Conservation (phyloP, 305 asterid species). For the Salvia sclarea region DNA sequence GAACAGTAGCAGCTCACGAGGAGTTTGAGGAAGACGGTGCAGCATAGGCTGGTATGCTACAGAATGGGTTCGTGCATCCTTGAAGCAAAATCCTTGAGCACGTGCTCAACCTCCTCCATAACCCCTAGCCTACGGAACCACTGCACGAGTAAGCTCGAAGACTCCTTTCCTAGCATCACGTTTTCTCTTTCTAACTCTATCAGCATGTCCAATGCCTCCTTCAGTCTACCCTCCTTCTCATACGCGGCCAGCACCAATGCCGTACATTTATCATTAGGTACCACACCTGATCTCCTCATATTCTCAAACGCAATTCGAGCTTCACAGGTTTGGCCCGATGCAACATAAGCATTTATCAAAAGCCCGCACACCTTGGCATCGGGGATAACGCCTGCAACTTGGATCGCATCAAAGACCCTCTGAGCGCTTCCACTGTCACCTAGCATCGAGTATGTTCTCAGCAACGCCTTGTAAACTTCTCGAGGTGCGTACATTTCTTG, state of each 20-base stretch:
- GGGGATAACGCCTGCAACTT: slow-evolving; percentile 74
- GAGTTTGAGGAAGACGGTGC: neutral
- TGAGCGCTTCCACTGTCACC: slow-evolving; percentile 79
- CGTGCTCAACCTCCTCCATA: slow-evolving; percentile 71
- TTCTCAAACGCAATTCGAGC: slow-evolving; percentile 74
- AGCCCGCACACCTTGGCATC: slow-evolving; percentile 75
- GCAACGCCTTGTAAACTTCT: slow-evolving; percentile 84
- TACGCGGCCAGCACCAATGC: slow-evolving; percentile 56
- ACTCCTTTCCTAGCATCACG: slow-evolving; percentile 53
- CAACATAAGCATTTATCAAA: slow-evolving; percentile 70
- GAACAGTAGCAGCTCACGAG: neutral
- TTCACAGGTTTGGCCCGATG: slow-evolving; percentile 56
- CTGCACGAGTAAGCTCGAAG: slow-evolving; percentile 56
- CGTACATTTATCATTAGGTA: slow-evolving; percentile 80
- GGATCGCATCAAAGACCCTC: slow-evolving; percentile 71
- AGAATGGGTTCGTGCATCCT: slow-evolving; percentile 20
- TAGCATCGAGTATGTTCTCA: slow-evolving; percentile 74
- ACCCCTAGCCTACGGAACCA: slow-evolving; percentile 79
- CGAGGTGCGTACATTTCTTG: slow-evolving; percentile 65
- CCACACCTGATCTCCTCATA: slow-evolving; percentile 57
- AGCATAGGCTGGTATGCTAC: slow-evolving; percentile 12
- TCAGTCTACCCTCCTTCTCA: slow-evolving; percentile 65
- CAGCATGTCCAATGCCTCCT: slow-evolving; percentile 60
- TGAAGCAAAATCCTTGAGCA: slow-evolving; percentile 55
- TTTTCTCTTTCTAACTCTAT: slow-evolving; percentile 61